Evolutionary conservation across 2,329 filamentous ascomycete genomes (phyloP).

Genomic region (Diaporthe eres): DNA sequence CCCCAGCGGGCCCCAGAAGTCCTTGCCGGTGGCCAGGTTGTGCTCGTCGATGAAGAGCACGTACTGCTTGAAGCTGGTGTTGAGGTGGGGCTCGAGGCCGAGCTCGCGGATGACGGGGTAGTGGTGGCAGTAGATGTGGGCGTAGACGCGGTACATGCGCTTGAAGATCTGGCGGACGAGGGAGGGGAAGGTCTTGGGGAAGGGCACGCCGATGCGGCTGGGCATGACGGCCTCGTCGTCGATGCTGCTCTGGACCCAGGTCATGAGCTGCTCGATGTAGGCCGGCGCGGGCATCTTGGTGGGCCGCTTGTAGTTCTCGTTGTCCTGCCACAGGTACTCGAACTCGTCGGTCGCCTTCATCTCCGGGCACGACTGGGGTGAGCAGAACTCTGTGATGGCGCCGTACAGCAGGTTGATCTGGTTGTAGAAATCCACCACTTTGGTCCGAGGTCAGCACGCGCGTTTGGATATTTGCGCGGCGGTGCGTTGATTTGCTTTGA

Average conservation of each 20-base stretch:
- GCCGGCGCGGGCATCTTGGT: constrained; percentile 98
- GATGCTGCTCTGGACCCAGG: constrained; percentile 94
- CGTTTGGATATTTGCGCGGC: neutral
- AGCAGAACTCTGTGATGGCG: constrained; percentile 99
- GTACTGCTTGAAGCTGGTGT: constrained; percentile 99
- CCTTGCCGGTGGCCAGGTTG: constrained; percentile 89
- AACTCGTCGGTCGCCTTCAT: constrained; percentile 99
- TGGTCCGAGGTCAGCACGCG: constrained; percentile 8
- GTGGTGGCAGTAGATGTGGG: constrained; percentile 99
- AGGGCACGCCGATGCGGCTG: constrained; percentile 94
- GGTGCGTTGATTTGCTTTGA: constrained; percentile 46
- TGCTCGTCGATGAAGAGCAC: constrained; percentile 99
- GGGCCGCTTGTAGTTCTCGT: constrained; percentile 91
- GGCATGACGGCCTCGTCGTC: constrained; percentile 97
- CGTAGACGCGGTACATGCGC: constrained; percentile 97
- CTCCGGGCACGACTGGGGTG: constrained; percentile 94
- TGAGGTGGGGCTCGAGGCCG: constrained; percentile 95
- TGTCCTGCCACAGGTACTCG: constrained; percentile 99
- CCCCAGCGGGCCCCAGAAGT: constrained; percentile 96
- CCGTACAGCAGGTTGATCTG: constrained; percentile 99
- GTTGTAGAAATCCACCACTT: constrained; percentile 99
- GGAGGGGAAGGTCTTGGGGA: constrained; percentile 90
- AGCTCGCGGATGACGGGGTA: constrained; percentile 97
- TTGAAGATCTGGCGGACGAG: constrained; percentile 98
- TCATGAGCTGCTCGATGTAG: constrained; percentile 98